Percentiles rank a stretch among this genome's conserved stretches.
Evolutionary conservation across 352 stramenopile genomes (phyloP).

Genomic region (Globisporangium spiculum): DNA sequence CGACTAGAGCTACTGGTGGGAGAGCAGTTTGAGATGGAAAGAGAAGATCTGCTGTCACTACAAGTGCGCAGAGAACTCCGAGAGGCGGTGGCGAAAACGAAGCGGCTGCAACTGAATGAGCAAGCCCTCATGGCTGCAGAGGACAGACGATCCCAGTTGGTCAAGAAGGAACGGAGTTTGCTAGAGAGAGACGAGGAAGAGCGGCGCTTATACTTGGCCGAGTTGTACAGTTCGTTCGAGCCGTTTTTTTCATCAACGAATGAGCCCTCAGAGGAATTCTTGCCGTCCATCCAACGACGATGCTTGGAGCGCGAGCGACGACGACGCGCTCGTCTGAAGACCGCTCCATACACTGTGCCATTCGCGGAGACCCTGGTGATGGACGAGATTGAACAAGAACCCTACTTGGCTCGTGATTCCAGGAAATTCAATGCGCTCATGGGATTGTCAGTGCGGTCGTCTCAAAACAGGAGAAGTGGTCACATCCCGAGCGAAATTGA

Average conservation of each 20-base stretch:
- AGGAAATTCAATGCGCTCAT: conserved; percentile 53
- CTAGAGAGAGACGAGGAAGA: conserved; percentile 26
- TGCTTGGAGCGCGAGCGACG: conserved; percentile 23
- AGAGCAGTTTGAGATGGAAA: conserved; percentile 40
- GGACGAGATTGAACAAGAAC: conserved; percentile 43
- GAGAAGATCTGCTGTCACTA: conserved; percentile 37
- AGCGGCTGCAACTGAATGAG: conserved; percentile 42
- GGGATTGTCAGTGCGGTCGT: conserved; percentile 35
- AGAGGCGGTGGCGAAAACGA: conserved; percentile 24
- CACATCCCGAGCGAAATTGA: conserved; percentile 38
- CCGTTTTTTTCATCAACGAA: conserved; percentile 48
- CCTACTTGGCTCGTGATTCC: conserved; percentile 54
- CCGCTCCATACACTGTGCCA: conserved; percentile 32
- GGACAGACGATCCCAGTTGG: conserved; percentile 34
- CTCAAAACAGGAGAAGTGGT: conserved; percentile 26
- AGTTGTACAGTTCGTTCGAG: conserved; percentile 56
- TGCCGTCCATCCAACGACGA: conserved; percentile 46
- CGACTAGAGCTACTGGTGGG: conserved; percentile 27
- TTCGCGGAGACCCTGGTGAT: conserved; percentile 35
- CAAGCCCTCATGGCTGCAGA: conserved; percentile 46
- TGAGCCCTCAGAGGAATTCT: conserved; percentile 40
- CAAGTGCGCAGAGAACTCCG: conserved; percentile 26
- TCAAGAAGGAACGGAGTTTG: conserved; percentile 26
- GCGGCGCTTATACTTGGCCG: conserved; percentile 32
- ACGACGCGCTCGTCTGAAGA: conserved; percentile 10